Evolutionary conservation across 495 filamentous ascomycete genomes (phyloP).

Genomic region (Penicillium macrosclerotiorum): DNA sequence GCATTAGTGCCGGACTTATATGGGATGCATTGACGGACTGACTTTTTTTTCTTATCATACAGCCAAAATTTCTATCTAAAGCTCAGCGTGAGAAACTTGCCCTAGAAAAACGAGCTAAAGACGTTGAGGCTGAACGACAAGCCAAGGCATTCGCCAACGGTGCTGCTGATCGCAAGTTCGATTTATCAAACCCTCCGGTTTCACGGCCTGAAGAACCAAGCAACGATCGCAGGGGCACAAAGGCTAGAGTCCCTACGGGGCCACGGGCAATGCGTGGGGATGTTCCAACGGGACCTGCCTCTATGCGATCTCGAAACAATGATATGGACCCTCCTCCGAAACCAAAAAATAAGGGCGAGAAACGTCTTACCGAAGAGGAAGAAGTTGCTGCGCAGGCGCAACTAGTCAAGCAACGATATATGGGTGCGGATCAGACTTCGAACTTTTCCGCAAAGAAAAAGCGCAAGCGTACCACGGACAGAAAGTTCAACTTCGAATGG

Average conservation of each 20-base stretch:
- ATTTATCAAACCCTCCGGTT: conserved; percentile 3
- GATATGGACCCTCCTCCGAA: conserved; percentile 53
- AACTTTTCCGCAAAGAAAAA: conserved; percentile 98
- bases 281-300: conserved; percentile 51
- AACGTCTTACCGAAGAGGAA: conserved; percentile 60
- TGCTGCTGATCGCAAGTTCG: conserved; percentile 22
- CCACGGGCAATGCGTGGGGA: conserved; percentile 71
- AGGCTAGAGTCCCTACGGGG: conserved; percentile 64
- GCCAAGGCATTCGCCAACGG: conserved; percentile 34
- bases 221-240: conserved; percentile 7
- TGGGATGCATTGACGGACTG: too few species aligned
- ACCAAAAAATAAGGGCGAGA: conserved; percentile 44
- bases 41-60: background rate
- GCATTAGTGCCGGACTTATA: too few species aligned
- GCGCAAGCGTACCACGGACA: conserved; percentile 84
- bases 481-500: conserved; percentile 99
- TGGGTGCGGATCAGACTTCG: conserved; percentile 85
- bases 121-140: conserved; percentile 68
- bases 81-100: conserved; percentile 83
- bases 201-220: background rate
- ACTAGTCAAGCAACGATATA: conserved; percentile 79
- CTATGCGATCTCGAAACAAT: conserved; percentile 54
- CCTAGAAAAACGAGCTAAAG: conserved; percentile 79
- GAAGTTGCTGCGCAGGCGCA: conserved; percentile 65
- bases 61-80: conserved; percentile 93